Conservation (phyloP, 495 filamentous ascomycete species). For the Zalerion maritima region DNA sequence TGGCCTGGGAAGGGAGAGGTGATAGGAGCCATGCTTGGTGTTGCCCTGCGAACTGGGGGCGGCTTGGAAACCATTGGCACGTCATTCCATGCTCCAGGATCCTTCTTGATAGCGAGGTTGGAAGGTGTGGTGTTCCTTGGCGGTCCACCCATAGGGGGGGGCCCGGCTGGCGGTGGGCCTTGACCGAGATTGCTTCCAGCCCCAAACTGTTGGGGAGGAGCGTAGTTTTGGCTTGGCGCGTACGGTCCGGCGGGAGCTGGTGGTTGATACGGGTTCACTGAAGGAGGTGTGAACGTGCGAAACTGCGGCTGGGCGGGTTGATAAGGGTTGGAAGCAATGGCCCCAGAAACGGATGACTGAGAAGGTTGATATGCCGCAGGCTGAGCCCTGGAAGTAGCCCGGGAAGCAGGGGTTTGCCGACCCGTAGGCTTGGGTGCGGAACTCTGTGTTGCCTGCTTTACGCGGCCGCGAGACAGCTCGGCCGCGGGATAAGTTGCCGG, state of each 20-base stretch:
- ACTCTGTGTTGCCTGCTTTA: slow-evolving; percentile 74
- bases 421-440: slow-evolving; percentile 20
- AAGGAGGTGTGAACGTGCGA: slow-evolving; percentile 26
- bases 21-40: slow-evolving; percentile 49
- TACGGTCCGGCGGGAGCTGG: slow-evolving; percentile 18
- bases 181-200: too few relatives aligned
- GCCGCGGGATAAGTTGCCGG: slow-evolving; percentile 77
- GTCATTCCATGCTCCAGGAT: slow-evolving; percentile 83
- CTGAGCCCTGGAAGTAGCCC: slow-evolving; percentile 16
- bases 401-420: slow-evolving; percentile 13
- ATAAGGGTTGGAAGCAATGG: slow-evolving; percentile 23
- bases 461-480: slow-evolving; percentile 71
- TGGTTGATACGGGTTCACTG: slow-evolving; percentile 16
- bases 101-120: slow-evolving; percentile 49
- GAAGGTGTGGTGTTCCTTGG: slow-evolving; percentile 43
- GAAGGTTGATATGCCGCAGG: slow-evolving; percentile 26
- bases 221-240: slow-evolving; percentile 15
- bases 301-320: slow-evolving; percentile 15
- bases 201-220: slow-evolving; percentile 15
- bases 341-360: slow-evolving; percentile 16
- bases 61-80: slow-evolving; percentile 74
- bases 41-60: slow-evolving; percentile 50
- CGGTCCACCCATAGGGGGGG: slow-evolving; percentile 22
- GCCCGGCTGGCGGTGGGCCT: slow-evolving; percentile 14
- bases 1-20: slow-evolving; percentile 57